phyloP scores from a whole-genome alignment of 2,329 filamentous ascomycete genomes.

The Stachybotrys echinatus region DNA sequence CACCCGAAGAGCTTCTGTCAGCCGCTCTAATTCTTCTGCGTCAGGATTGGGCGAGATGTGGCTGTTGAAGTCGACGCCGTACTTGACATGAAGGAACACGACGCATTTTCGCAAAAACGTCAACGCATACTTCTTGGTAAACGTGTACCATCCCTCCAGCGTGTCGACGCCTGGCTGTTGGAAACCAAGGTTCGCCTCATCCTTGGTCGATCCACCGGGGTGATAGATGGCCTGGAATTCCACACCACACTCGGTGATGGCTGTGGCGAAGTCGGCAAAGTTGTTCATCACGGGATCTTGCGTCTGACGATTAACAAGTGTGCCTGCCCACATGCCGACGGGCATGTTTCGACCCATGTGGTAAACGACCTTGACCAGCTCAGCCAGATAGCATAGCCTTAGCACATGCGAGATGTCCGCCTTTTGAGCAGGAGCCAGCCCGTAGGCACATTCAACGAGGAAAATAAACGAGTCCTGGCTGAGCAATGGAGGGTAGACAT shows the following conservation, averaged over 20 bases:
- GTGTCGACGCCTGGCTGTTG: constrained; percentile 49
- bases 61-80: constrained; percentile 80
- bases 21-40: constrained; percentile 73
- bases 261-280: constrained; percentile 51
- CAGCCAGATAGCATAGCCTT: constrained; percentile 81
- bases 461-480: constrained; percentile 72
- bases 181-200: constrained; percentile 41
- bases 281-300: constrained; percentile 44
- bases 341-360: constrained; percentile 53
- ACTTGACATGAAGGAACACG: constrained; percentile 81
- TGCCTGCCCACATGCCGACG: constrained; percentile 40
- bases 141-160: constrained; percentile 49
- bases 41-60: constrained; percentile 58
- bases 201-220: constrained; percentile 15
- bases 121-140: constrained; percentile 79
- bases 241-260: constrained; percentile 39
- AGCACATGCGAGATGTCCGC: constrained; percentile 76
- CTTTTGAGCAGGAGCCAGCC: constrained; percentile 59
- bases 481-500: constrained; percentile 54
- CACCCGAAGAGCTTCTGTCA: constrained; percentile 70
- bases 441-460: constrained; percentile 71
- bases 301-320: constrained; percentile 34
- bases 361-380: constrained; percentile 77
- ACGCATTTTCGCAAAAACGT: constrained; percentile 80
- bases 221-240: constrained; percentile 29